These are phyloP conservation scores for Podaxis pistillaris DNA, from an alignment of 768 basidiomycete species.

Conservation along the genomic window DNA sequence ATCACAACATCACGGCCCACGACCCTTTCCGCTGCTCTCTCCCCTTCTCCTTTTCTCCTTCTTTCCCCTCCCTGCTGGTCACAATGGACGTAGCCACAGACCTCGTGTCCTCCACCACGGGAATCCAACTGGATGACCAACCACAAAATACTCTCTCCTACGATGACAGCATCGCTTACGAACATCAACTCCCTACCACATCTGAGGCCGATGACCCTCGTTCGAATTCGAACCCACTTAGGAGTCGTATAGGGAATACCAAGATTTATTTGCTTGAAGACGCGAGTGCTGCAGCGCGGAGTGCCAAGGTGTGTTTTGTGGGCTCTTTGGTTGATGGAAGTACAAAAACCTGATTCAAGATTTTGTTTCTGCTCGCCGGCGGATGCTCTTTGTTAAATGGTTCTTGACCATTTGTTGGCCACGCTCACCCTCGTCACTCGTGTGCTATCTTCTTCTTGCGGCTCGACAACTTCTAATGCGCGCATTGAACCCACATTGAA, in stretches of 20 bases:
- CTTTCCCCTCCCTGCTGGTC: no score
- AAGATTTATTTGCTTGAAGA: constrained; percentile 48
- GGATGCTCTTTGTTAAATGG: no score
- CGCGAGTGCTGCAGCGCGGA: constrained; percentile 45
- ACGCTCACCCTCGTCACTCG: no score
- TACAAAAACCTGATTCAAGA: constrained; percentile 44
- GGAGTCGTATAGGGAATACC: constrained; percentile 65
- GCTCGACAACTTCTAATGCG: neutral
- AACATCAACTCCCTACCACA: constrained; percentile 49
- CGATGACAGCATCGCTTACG: constrained; percentile 54
- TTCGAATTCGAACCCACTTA: constrained; percentile 40
- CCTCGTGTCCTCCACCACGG: constrained; percentile 17
- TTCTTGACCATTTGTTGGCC: no score
- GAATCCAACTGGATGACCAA: neutral
- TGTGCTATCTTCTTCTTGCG: neutral
- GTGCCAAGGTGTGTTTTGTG: constrained; percentile 69
- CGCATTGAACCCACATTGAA: neutral
- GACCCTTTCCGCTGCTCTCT: neutral
- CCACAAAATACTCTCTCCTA: constrained; percentile 37
- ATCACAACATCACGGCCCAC: constrained; percentile 6
- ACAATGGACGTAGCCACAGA: constrained; percentile 52
- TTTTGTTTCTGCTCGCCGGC: constrained; percentile 11
- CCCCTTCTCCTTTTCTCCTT: neutral
- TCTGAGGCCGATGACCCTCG: constrained; percentile 27
- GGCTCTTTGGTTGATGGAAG: constrained; percentile 27